Base-by-base conservation (phyloP, 139 green algal genomes). In the Coccomyxa sp. region DNA sequence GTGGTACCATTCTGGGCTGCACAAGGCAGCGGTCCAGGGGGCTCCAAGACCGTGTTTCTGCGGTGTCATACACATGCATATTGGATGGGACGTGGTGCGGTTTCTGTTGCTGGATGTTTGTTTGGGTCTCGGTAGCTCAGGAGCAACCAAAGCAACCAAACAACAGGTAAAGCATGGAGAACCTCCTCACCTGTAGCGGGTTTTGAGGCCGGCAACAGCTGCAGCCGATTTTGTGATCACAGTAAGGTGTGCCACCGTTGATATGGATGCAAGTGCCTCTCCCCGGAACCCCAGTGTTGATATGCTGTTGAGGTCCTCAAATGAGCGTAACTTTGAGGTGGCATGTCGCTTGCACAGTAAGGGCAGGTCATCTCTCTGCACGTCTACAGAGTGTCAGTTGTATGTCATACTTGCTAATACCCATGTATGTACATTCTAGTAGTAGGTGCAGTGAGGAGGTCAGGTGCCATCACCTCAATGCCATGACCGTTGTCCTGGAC, bases 401-500 rank as follows among this genome's bases (percentile, higher is more conserved):
- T 28, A 67, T 21, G 51, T 51, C 38, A 7, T 51, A 51, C 38
- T 51, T 3, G 7, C 3, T 51, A 51, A 7, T 51, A 7, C 38
- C 38, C 3, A 3, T 51, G 38, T 51, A 51, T 51, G 3, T 51
- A 51, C 38, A 11, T 0, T 32, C 10, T n/a, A 0, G 0, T n/a
- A 1, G 23, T 16, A 87, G 66, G 58, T 59, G 16, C 58, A 78
- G 27, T 82, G 31, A 38, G 10, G n/a, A 10, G 58, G 79, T 81
- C 58, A 82, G 30, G 38, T 84, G 83, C 10, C 51, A 32, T 32
- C 25, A 96, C 93, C 85, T 91, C 82, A 57, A 99, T 91, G 45
- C 96, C 96, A 81, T 90, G 83, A 18, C 97, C 97, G 83, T 99
- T 95, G 89, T 99, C 97, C 25, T 92, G 89, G 13, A 99, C 92